Base-by-base conservation (phyloP, 2,329 filamentous ascomycete species). In the Ceratocystis alfenasii region DNA sequence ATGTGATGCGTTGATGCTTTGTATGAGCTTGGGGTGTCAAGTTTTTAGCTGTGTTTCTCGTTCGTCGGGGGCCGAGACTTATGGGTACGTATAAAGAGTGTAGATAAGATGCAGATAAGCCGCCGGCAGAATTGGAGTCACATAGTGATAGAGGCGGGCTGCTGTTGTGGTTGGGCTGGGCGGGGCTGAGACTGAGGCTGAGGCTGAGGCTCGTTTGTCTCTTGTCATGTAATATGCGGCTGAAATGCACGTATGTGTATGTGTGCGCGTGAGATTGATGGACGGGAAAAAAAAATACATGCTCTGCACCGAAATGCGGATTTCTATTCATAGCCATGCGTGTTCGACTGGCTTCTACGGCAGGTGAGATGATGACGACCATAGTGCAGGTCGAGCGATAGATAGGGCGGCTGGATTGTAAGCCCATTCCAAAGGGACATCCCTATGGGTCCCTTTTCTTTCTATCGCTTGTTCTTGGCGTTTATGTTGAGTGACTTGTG, bases 361-460 rank as follows among this genome's bases (percentile, higher is more conserved):
- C 17, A n/a, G 2, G 55, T 36, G 55, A 36, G 28, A 30, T 33
- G 25, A 59, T 36, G 55, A 33, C 55, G 55, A 59, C 55, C 3
- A 59, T n/a, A 3, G 17, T 6, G 7, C 17, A 30, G n/a, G 28
- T 30, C 7, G 8, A n/a, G 55, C 30, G 1, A 30, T 36, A n/a
- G 55, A 33, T 30, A 36, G 55, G 55, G 55, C 55, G 30, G 12
- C 55, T 59, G 55, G 55, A 59, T 33, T 59, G 55, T 20, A 5
- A 4, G 28, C 4, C 55, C 55, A 59, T 59, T 59, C 55, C 55
- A 36, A 8, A 20, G 55, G 25, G 55, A 20, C 25, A 25, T 30
- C 17, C 17, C 22, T 36, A 33, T 36, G 30, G 6, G 8, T 30
- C 17, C 22, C 25, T 59, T n/a, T 59, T 59, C 17, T 59, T 59